These are phyloP conservation scores for Alnus rubra DNA, from an alignment of 306 rosid genomes.

Conservation along the genomic window DNA sequence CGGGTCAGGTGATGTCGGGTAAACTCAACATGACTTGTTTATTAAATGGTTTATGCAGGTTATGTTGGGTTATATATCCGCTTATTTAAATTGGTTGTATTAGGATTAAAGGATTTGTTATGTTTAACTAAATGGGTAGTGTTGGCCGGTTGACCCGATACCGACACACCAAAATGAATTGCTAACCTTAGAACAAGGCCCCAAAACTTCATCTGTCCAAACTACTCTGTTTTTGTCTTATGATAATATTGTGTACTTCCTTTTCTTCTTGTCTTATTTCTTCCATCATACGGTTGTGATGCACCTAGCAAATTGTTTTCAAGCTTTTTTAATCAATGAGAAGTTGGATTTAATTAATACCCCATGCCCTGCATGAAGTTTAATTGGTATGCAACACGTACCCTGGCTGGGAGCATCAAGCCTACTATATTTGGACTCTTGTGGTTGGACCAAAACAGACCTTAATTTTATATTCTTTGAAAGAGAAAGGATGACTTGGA, in stretches of 20 bases:
- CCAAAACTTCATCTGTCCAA: too few species aligned
- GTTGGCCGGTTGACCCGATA: too few species aligned
- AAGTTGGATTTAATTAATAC: slow-evolving; percentile 22
- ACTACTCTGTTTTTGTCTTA: too few species aligned
- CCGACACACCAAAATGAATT: too few species aligned
- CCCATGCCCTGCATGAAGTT: not conserved
- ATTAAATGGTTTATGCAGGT: too few species aligned
- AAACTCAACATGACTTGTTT: too few species aligned
- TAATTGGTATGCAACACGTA: not conserved
- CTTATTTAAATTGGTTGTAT: too few species aligned
- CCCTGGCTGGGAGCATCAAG: slow-evolving; percentile 1
- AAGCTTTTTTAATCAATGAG: slow-evolving; percentile 1
- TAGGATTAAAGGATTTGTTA: too few species aligned
- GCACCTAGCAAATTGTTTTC: slow-evolving; percentile 19
- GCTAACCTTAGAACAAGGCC: too few species aligned
- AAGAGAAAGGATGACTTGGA: slow-evolving; percentile 6
- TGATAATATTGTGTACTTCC: not conserved
- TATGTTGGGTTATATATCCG: too few species aligned
- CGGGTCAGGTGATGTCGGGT: too few species aligned
- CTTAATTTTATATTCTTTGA: not conserved
- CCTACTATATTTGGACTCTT: slow-evolving; percentile 7
- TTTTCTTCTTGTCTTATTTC: not conserved
- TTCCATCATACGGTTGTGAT: not conserved
- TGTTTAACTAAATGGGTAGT: too few species aligned
- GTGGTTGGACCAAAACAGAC: not conserved